These are phyloP conservation scores for Hypoxylon sp. DNA, from an alignment of 2,329 filamentous ascomycete species.

Conservation along the genomic window DNA sequence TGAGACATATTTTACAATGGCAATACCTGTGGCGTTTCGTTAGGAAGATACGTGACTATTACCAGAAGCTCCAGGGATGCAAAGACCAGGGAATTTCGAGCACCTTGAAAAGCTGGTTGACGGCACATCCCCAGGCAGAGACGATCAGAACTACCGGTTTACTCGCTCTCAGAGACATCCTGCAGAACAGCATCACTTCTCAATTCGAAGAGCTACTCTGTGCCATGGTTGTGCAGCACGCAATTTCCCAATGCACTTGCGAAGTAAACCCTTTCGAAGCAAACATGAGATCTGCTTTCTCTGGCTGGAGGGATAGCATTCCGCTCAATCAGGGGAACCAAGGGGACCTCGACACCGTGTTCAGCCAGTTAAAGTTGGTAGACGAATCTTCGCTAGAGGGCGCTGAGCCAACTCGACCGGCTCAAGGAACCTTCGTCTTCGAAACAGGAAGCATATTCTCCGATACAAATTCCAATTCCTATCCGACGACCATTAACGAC, in stretches of 20 bases:
- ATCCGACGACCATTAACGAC: constrained; percentile 5
- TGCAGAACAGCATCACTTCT: not conserved
- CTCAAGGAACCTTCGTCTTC: constrained; percentile 6
- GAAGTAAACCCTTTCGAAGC: constrained; percentile 11
- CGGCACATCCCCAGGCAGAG: not conserved
- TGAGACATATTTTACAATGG: too few species aligned
- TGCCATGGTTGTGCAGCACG: constrained; percentile 28
- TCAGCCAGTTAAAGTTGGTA: constrained; percentile 7
- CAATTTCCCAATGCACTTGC: constrained; percentile 7
- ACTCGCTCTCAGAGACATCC: constrained; percentile 18
- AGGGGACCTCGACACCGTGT: constrained; percentile 7
- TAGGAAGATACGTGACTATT: constrained; percentile 18
- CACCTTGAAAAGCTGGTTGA: constrained; percentile 18
- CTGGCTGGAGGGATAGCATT: constrained; percentile 8
- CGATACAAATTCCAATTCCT: constrained; percentile 5
- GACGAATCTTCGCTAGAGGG: constrained; percentile 2
- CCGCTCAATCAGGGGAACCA: constrained; percentile 6
- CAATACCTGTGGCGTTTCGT: constrained; percentile 15
- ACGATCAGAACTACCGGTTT: constrained; percentile 22
- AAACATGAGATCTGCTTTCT: constrained; percentile 17
- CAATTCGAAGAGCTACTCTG: constrained; percentile 23
- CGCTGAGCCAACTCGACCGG: not conserved
- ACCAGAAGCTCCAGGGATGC: constrained; percentile 18
- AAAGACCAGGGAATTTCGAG: not conserved
- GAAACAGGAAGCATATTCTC: constrained; percentile 22